Evolutionary conservation across 805 yeast species (phyloP).

Genomic region (Kluyveromyces nonfermentans): DNA sequence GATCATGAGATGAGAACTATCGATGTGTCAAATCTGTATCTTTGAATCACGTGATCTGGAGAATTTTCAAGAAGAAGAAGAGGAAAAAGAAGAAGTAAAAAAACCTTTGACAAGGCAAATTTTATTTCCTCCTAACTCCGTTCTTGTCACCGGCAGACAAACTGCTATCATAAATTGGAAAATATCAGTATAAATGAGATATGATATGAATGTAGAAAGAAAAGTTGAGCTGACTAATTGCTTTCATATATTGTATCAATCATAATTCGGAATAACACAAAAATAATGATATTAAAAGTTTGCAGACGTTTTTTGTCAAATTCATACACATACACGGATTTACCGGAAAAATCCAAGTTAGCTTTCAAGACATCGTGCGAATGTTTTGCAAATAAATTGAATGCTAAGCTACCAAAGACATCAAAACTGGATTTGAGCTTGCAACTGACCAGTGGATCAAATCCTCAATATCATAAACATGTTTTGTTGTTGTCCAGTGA

Average conservation of each 20-base stretch:
- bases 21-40: not conserved
- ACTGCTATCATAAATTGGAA: no score
- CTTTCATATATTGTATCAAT: not conserved
- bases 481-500: conserved; percentile 15
- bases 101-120: no score
- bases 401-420: conserved; percentile 8
- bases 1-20: conserved; percentile 5
- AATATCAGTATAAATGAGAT: no score
- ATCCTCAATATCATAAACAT: conserved; percentile 20
- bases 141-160: no score
- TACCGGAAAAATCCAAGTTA: not conserved
- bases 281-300: not conserved
- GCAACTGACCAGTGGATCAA: conserved; percentile 10
- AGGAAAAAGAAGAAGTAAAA: no score
- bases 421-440: conserved; percentile 8
- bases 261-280: conserved; percentile 1
- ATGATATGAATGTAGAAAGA: no score
- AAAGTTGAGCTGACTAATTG: no score
- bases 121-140: no score
- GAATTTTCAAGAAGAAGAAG: no score
- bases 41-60: not conserved
- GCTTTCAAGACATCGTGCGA: conserved; percentile 5
- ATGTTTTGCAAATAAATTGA: conserved; percentile 13
- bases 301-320: not conserved
- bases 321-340: not conserved